A percentile compares a stretch with the other conserved stretches of the same genome.
phyloP scores from a whole-genome alignment of 2,329 filamentous ascomycete species.

The Beauveria scarabaeidicola region DNA sequence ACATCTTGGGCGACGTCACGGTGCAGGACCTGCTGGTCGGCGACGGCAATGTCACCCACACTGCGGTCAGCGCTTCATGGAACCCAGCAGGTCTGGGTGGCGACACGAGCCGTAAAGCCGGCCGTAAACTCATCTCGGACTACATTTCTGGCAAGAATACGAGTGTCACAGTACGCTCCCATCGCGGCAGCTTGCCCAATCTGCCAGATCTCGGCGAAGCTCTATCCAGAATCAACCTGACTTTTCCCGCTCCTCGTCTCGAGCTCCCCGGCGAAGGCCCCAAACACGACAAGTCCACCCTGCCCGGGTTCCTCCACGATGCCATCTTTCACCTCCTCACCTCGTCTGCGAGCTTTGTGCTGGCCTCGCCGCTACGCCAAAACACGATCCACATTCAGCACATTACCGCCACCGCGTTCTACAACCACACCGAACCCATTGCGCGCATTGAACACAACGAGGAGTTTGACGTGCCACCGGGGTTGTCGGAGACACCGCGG shows the following conservation, averaged over 20 bases:
- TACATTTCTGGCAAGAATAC: constrained; percentile 87
- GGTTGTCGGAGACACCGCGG: constrained; percentile 61
- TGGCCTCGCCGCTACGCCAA: constrained; percentile 67
- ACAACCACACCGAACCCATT: constrained; percentile 69
- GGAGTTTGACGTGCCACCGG: constrained; percentile 70
- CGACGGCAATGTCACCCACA: constrained; percentile 62
- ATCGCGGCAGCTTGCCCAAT: constrained; percentile 63
- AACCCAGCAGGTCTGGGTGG: constrained; percentile 58
- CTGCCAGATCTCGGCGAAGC: constrained; percentile 65
- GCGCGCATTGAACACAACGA: constrained; percentile 68
- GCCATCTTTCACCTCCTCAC: constrained; percentile 81
- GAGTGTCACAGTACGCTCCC: constrained; percentile 63
- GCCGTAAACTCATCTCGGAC: constrained; percentile 67
- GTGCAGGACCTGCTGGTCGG: constrained; percentile 54
- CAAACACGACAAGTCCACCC: constrained; percentile 23
- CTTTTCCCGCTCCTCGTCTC: constrained; percentile 62
- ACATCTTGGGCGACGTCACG: constrained; percentile 66
- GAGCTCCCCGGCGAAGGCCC: constrained; percentile 39
- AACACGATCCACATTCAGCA: constrained; percentile 69
- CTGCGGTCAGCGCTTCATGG: constrained; percentile 65
- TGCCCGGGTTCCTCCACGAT: constrained; percentile 67
- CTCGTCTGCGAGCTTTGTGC: constrained; percentile 75
- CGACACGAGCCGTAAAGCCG: constrained; percentile 49
- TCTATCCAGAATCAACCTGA: constrained; percentile 62
- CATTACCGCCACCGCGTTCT: constrained; percentile 77